phyloP scores from a whole-genome alignment of 208 protist genomes.

The Leishmania amazonensis region DNA sequence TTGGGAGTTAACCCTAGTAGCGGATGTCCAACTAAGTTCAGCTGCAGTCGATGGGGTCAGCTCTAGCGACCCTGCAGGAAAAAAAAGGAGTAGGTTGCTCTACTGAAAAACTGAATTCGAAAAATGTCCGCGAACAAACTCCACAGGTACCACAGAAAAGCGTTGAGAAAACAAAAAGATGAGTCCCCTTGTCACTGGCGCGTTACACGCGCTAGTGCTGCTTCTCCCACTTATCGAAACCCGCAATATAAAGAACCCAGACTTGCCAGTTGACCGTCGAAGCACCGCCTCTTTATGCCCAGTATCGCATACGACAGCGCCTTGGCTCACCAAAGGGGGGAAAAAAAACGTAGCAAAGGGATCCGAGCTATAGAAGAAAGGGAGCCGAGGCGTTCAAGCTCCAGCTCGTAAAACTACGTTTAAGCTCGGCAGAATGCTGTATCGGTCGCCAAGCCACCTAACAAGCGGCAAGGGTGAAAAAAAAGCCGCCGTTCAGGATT shows the following conservation, averaged over 20 bases:
- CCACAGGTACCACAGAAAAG: not conserved
- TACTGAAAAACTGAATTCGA: not conserved
- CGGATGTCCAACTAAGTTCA: not conserved
- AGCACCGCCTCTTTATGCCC: not conserved
- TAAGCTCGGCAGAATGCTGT: not conserved
- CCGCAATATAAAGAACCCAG: not conserved
- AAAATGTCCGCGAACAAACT: not conserved
- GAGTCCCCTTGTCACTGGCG: not conserved
- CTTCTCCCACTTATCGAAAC: not conserved
- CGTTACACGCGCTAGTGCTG: not conserved
- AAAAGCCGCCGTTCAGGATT: not conserved
- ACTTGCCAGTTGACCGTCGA: not conserved
- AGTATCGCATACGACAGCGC: not conserved
- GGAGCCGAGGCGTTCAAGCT: not conserved
- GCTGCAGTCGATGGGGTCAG: not conserved
- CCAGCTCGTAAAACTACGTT: not conserved
- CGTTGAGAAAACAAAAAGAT: not conserved
- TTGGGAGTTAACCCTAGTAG: not conserved
- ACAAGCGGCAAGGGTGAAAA: too few relatives aligned
- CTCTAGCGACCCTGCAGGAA: not conserved
- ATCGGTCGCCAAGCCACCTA: not conserved
- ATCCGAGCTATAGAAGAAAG: not conserved
- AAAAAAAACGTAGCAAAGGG: not conserved
- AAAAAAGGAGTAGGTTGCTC: not conserved
- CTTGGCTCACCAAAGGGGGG: not conserved